A percentile compares a stretch with the other conserved stretches of the same genome.
phyloP scores from a whole-genome alignment of 176 grass and related monocot genomes.

The Paspalum notatum region DNA sequence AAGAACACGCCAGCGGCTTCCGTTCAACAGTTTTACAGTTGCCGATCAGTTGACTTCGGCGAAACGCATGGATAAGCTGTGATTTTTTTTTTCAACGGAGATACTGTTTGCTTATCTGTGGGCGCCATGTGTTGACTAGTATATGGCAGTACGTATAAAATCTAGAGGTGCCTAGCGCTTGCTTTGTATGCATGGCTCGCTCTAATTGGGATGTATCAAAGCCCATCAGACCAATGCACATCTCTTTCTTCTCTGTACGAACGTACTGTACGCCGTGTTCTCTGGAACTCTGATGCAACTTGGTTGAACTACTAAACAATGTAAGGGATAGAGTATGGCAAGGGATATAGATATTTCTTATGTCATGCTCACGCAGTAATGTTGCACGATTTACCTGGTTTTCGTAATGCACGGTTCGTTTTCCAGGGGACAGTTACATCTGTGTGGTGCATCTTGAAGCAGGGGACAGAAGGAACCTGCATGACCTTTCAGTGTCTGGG shows the following conservation, averaged over 20 bases:
- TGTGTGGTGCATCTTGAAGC: too few species aligned
- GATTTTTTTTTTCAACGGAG: too few species aligned
- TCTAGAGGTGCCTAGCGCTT: not conserved
- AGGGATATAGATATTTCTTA: too few species aligned
- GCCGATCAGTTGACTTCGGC: not conserved
- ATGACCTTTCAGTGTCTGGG: conserved; percentile 15
- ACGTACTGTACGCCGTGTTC: not conserved
- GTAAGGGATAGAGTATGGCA: too few species aligned
- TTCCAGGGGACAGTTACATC: too few species aligned
- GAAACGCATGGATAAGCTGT: not conserved
- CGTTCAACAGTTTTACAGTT: not conserved
- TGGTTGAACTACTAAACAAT: too few species aligned
- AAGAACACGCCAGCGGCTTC: conserved; percentile 31
- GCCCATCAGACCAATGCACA: not conserved
- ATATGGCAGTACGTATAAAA: not conserved
- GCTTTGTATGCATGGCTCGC: not conserved
- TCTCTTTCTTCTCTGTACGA: not conserved
- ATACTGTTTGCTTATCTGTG: not conserved
- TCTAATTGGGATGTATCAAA: not conserved
- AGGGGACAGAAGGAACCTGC: too few species aligned
- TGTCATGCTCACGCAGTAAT: too few species aligned
- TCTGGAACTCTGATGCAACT: not conserved
- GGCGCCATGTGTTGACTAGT: not conserved
- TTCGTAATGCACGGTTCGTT: too few species aligned
- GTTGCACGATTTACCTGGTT: too few species aligned